Evolutionary conservation across 192 early-diverging fungal species (phyloP), one percentile per base, ranked within the genome.

Genomic region (Thamnidium elegans): DNA sequence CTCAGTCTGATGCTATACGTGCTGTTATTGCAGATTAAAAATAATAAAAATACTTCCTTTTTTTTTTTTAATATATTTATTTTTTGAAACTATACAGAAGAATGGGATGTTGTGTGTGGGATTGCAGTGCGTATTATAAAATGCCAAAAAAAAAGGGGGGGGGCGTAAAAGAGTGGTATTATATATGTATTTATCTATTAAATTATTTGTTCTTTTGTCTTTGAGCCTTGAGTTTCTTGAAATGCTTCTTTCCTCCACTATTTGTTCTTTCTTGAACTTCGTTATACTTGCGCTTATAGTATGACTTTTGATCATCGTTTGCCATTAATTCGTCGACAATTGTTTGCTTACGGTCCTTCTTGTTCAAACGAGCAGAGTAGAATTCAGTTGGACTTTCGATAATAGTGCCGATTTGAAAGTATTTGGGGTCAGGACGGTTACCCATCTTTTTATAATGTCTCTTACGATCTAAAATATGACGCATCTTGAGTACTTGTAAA

Each of bases 381-480:
- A 91, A 95, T 65, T 97, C 94, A 1, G 89, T 87, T 20, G 91
- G 85, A 7, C 89, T 90, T 56, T 93, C 91, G 10, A 98, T 73
- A 23, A 99, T 80, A 0, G 92, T 96, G n/a, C 95, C 97, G 36
- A 94, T 81, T 69, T 98, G 92, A 81, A 99, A 97, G 71, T 91
- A 92, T 67, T 93, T 96, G 31, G 97, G 95, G 13, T 89, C 66
- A 15, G 71, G 78, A 19, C 78, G 68, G 53, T 83, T 82, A 39
- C 86, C 87, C 51, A 81, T 82, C 58, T 90, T 88, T 62, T 95
- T 96, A 69, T 95, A 98, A 66, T 92, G 91, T 31, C 90, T 83
- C 74, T 94, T 98, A 15, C 92, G 92, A 74, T 99, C 95, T 10
- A 99, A 72, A 3, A 91, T 94, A 68, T 87, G 84, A 54, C 97